Conservation (phyloP, 129 eudicot species). For the Glebionis coronaria region DNA sequence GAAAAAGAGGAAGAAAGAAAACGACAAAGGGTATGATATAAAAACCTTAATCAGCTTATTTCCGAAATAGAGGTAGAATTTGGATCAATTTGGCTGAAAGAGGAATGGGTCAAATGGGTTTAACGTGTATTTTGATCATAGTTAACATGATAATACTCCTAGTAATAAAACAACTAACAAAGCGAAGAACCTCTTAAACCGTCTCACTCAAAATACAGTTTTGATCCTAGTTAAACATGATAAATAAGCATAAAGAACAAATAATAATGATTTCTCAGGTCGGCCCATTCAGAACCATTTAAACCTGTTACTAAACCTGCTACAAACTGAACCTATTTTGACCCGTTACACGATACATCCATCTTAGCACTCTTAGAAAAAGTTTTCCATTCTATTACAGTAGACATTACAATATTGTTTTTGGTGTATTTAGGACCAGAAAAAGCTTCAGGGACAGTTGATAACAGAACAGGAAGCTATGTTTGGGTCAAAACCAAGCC, state of each 20-base stretch:
- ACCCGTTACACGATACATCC: not conserved
- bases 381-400: not conserved
- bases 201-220: no score
- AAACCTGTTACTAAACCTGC: not conserved
- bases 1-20: slow-evolving; percentile 83
- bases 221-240: no score
- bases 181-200: no score
- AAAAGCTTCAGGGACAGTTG: slow-evolving; percentile 90
- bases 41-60: not conserved
- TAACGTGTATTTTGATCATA: not conserved
- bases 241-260: not conserved
- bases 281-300: not conserved
- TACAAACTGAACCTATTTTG: not conserved
- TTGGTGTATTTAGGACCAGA: slow-evolving; percentile 66
- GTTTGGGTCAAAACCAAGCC: slow-evolving; percentile 97
- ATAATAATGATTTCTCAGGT: not conserved
- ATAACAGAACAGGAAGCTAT: slow-evolving; percentile 86
- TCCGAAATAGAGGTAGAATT: not conserved
- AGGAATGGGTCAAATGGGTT: slow-evolving; percentile 2
- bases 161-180: no score
- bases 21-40: slow-evolving; percentile 69
- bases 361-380: not conserved
- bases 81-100: not conserved
- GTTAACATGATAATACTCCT: no score
- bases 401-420: not conserved